A percentile compares a stretch with the other conserved stretches of the same genome.
Conservation (phyloP, 2,329 filamentous ascomycete genomes). For the Fusarium vanettenii region DNA sequence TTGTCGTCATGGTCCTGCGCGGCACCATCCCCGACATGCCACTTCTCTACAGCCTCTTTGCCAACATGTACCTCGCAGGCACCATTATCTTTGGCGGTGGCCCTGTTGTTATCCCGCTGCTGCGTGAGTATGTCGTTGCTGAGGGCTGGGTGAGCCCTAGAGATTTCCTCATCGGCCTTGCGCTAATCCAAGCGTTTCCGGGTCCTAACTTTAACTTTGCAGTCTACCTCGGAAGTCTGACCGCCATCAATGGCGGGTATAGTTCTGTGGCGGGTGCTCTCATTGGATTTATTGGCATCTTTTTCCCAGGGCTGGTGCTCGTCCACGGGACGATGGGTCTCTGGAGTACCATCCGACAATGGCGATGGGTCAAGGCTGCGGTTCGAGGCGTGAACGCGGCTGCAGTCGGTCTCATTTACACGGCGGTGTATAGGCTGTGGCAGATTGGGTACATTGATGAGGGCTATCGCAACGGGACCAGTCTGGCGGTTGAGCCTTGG, state of each 20-base stretch:
- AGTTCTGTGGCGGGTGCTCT: conserved; percentile 59
- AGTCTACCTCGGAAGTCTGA: conserved; percentile 66
- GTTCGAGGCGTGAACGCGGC: conserved; percentile 69
- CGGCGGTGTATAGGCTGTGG: conserved; percentile 72
- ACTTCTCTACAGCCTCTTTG: conserved; percentile 70
- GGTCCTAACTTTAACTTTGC: conserved; percentile 63
- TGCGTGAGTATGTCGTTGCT: conserved; percentile 71
- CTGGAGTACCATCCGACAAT: conserved; percentile 62
- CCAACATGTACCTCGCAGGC: conserved; percentile 79
- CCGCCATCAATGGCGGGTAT: conserved; percentile 54
- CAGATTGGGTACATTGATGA: conserved; percentile 69
- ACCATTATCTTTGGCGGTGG: conserved; percentile 76
- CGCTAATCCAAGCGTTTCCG: conserved; percentile 77
- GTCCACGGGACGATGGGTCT: conserved; percentile 65
- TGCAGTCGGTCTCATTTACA: conserved; percentile 72
- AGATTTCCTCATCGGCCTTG: conserved; percentile 79
- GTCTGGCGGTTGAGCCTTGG: conserved; percentile 69
- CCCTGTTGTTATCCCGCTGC: conserved; percentile 72
- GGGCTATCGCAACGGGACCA: conserved; percentile 59
- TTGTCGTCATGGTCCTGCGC: conserved; percentile 64
- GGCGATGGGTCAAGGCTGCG: conserved; percentile 59
- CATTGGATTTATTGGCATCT: conserved; percentile 65
- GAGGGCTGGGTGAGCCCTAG: conserved; percentile 77
- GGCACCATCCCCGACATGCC: conserved; percentile 54
- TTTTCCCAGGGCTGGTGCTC: conserved; percentile 60